These are phyloP conservation scores for Aspergillus neotritici DNA, from an alignment of 2,329 filamentous ascomycete genomes.

Conservation along the genomic window DNA sequence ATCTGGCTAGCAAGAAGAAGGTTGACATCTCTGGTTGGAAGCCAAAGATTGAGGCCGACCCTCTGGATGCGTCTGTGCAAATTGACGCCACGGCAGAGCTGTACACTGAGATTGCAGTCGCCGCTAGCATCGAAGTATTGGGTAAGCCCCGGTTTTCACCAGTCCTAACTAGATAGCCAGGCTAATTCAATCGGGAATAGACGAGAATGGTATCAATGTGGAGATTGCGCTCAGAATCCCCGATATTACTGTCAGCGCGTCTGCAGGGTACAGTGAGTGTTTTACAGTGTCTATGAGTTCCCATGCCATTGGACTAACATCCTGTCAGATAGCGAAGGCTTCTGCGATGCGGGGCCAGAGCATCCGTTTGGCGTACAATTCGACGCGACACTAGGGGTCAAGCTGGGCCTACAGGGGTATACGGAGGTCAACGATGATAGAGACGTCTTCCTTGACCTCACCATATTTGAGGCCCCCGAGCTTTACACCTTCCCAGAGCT, in stretches of 20 bases:
- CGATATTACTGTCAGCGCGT: slow-evolving; percentile 3
- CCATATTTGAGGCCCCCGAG: neutral
- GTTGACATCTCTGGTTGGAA: slow-evolving; percentile 4
- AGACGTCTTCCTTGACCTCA: neutral
- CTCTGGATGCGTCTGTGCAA: slow-evolving; percentile 1
- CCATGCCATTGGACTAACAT: too few species aligned
- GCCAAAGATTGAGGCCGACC: slow-evolving; percentile 5
- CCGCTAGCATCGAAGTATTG: slow-evolving; percentile 4
- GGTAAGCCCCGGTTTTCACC: neutral
- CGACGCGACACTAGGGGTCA: slow-evolving; percentile 3
- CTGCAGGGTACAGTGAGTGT: slow-evolving; percentile 2
- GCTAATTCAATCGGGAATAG: neutral
- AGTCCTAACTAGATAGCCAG: too few species aligned
- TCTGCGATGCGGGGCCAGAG: neutral
- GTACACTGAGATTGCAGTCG: slow-evolving; percentile 5
- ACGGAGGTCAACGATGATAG: slow-evolving; percentile 1
- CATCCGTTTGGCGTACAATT: slow-evolving; percentile 1
- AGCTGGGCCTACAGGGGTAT: slow-evolving; percentile 3
- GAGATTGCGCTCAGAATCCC: slow-evolving; percentile 4
- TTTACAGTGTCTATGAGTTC: neutral
- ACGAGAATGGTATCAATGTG: slow-evolving; percentile 7
- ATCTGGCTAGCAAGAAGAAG: slow-evolving; percentile 1
- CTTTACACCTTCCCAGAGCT: slow-evolving; percentile 5
- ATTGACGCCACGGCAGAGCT: slow-evolving; percentile 3
- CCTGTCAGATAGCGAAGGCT: neutral